Evolutionary conservation across 306 rosid genomes (phyloP).

Genomic region (Prunus kanzakura): DNA sequence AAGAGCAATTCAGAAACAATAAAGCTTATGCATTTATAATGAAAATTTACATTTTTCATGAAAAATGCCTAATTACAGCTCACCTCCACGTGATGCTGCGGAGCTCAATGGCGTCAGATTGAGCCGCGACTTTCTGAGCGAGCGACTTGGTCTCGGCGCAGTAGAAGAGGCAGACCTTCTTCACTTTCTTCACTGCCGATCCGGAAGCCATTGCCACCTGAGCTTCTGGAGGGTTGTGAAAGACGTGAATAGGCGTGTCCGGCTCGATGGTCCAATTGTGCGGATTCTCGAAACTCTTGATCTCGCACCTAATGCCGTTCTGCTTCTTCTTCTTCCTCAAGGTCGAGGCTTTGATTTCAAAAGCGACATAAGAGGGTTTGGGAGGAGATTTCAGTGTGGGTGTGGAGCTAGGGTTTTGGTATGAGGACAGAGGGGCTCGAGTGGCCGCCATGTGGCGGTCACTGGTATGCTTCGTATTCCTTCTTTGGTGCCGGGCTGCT

Average conservation of each 20-base stretch:
- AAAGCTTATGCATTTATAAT: background rate
- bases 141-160: conserved; percentile 78
- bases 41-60: background rate
- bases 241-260: conserved; percentile 26
- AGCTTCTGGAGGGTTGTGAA: conserved; percentile 32
- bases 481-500: background rate
- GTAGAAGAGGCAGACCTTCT: conserved; percentile 74
- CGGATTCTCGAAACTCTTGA: conserved; percentile 53
- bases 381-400: conserved; percentile 13
- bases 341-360: conserved; percentile 7
- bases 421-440: conserved; percentile 36
- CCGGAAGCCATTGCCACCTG: conserved; percentile 51
- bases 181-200: conserved; percentile 37
- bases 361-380: conserved; percentile 17
- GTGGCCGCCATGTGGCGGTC: conserved; percentile 69
- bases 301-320: conserved; percentile 39
- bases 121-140: conserved; percentile 69
- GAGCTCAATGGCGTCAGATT: conserved; percentile 70
- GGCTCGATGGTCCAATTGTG: conserved; percentile 48
- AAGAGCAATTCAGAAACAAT: conserved; percentile 28
- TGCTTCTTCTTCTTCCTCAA: conserved; percentile 16
- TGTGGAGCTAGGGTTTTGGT: conserved; percentile 21
- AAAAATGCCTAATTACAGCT: background rate
- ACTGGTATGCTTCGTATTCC: background rate
- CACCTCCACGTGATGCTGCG: conserved; percentile 80